Base-by-base conservation (phyloP, 352 stramenopile genomes). In the Phytopythium vexans region DNA sequence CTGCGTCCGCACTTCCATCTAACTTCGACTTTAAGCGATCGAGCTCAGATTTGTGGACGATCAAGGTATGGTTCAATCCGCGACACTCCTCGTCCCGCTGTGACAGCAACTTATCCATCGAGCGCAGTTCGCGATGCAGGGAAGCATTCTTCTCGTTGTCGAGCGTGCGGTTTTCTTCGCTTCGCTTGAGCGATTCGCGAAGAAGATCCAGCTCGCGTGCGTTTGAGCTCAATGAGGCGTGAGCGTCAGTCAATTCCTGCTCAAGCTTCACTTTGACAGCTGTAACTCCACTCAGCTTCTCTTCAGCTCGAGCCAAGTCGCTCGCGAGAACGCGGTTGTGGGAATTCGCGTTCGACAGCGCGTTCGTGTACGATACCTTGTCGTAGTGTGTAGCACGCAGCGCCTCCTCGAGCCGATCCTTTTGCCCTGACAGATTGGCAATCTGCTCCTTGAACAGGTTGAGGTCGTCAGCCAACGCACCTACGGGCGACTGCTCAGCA, bases 341-440 rank as follows among this genome's bases (percentile, higher is more conserved):
- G 14, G 83, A 88, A 44, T 89, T 86, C 0, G 80, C 78, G 31
- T 92, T 89, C 10, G 77, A 76, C 5, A 94, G 48, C 1, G 81
- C 77, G 42, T 92, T 90, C 34, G 84, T 89, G 55, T 89, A 94
- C 49, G 81, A 88, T 1, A 90, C 74, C 41, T 92, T 94, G 54
- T 94, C 84, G 63, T 94, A 91, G 21, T 91, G 81, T 36, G 74
- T 86, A 1, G 74, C 74, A 3, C 79, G 79, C 36, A 91, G 69
- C 4, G 84, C 74, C 41, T 92, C 77, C 64, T 92, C 84, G 21
- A 94, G 75, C 10, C 76, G 64, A 34, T 82, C 66, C 52, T 84
- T 85, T 52, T 89, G 77, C 4, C 60, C 58, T 16, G 67, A 68
- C 48, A 91, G 49, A 5, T 61, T 72, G n/a, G 66, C 52, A 4